Percentiles rank a stretch among this genome's conserved stretches.
Evolutionary conservation across 208 protist species (phyloP).

Genomic region (Angomonas deanei): DNA sequence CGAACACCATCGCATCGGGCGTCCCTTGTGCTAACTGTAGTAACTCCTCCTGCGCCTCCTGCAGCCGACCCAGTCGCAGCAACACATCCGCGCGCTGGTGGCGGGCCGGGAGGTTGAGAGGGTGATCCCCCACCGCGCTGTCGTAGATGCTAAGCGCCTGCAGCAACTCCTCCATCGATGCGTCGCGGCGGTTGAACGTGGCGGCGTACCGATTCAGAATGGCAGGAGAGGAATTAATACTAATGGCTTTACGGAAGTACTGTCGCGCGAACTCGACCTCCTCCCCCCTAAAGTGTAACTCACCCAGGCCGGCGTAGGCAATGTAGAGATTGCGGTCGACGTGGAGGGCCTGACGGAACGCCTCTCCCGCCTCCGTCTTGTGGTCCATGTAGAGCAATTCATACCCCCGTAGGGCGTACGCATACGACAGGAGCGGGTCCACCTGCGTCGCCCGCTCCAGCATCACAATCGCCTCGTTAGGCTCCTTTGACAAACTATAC

Average conservation of each 20-base stretch:
- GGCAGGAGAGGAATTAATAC: conserved; percentile 76
- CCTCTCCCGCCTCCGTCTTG: conserved; percentile 83
- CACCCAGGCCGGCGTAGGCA: conserved; percentile 95
- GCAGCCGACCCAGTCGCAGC: conserved; percentile 52
- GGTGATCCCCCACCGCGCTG: conserved; percentile 63
- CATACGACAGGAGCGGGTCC: conserved; percentile 85
- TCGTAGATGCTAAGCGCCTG: conserved; percentile 76
- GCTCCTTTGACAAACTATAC: conserved; percentile 92
- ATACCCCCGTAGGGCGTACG: conserved; percentile 92
- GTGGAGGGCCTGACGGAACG: conserved; percentile 89
- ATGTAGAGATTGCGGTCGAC: conserved; percentile 93
- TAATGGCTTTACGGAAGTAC: conserved; percentile 87
- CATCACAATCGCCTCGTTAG: conserved; percentile 91
- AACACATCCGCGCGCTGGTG: conserved; percentile 90
- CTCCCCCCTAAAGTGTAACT: conserved; percentile 90
- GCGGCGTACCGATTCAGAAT: conserved; percentile 74
- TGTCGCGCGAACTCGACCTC: conserved; percentile 83
- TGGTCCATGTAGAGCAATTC: conserved; percentile 93
- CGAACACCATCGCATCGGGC: conserved; percentile 86
- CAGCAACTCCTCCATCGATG: conserved; percentile 31
- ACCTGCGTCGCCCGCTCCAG: conserved; percentile 91
- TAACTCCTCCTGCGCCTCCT: conserved; percentile 72
- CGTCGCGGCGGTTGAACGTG: conserved; percentile 52
- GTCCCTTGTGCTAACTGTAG: conserved; percentile 59
- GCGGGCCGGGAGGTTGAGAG: conserved; percentile 76